Percentiles rank a stretch among this genome's conserved stretches.
phyloP scores from a whole-genome alignment of 2,329 filamentous ascomycete species.

The Metarhizium guizhouense region DNA sequence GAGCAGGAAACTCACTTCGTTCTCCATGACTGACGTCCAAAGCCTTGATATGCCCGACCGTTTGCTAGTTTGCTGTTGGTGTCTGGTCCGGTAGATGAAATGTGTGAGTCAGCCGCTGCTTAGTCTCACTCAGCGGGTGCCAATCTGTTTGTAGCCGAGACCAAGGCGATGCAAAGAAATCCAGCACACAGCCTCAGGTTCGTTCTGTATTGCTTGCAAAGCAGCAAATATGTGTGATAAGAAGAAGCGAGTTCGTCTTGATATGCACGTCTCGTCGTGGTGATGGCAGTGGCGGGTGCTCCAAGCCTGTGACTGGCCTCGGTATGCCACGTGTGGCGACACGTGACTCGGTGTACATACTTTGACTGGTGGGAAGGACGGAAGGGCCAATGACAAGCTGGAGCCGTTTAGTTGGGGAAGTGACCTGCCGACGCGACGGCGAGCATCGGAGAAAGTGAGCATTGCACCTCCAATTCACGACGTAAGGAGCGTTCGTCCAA shows the following conservation, averaged over 20 bases:
- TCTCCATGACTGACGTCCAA: conserved; percentile 11
- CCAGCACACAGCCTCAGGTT: neutral
- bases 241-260: neutral
- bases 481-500: neutral
- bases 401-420: neutral
- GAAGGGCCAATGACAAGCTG: conserved; percentile 1
- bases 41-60: neutral
- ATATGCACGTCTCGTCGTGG: neutral
- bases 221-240: neutral
- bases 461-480: neutral
- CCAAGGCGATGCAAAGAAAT: neutral
- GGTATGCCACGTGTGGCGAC: neutral
- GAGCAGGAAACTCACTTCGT: conserved; percentile 9
- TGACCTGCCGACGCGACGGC: neutral
- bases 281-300: neutral
- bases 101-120: neutral
- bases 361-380: neutral
- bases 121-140: neutral
- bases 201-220: neutral
- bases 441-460: too few species aligned
- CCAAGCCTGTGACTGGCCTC: neutral
- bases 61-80: neutral
- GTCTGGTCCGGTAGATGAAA: neutral
- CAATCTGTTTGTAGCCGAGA: neutral
- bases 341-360: neutral